phyloP scores from a whole-genome alignment of 306 rosid genomes.

The Glycine tomentella region DNA sequence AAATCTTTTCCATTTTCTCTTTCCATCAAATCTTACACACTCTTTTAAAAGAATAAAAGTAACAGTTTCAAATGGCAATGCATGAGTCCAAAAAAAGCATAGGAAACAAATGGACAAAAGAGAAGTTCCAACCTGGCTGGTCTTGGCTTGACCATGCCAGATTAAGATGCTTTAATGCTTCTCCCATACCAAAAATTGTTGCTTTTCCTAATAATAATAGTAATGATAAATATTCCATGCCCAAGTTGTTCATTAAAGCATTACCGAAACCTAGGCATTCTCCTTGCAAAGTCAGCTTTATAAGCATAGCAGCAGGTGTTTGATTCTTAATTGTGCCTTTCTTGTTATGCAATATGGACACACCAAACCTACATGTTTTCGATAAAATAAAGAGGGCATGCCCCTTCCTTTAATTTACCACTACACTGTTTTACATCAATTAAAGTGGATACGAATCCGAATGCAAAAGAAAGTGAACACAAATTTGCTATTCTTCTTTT shows the following conservation, averaged over 20 bases:
- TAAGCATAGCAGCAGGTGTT: conserved; percentile 37
- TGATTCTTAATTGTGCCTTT: conserved; percentile 25
- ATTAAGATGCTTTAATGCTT: conserved; percentile 39
- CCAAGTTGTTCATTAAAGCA: conserved; percentile 47
- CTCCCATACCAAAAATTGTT: conserved; percentile 16
- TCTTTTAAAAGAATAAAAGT: background rate
- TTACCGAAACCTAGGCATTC: conserved; percentile 48
- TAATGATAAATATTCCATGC: conserved; percentile 20
- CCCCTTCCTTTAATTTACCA: conserved; percentile 27
- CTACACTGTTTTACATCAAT: conserved; percentile 16
- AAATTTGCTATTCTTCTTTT: background rate
- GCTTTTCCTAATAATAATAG: conserved; percentile 25
- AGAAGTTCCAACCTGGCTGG: conserved; percentile 54
- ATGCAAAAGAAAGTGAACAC: background rate
- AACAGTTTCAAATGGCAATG: conserved; percentile 5
- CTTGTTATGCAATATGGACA: conserved; percentile 42
- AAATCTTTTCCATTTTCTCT: background rate
- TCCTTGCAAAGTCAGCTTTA: conserved; percentile 50
- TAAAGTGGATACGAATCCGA: background rate
- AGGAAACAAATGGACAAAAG: conserved; percentile 50
- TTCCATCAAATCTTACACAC: conserved; percentile 22
- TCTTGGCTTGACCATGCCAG: conserved; percentile 47
- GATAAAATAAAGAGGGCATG: conserved; percentile 5
- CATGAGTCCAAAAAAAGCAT: conserved; percentile 40
- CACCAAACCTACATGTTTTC: conserved; percentile 19